Base-by-base conservation (phyloP, 768 basidiomycete genomes). In the Tubosaeta brunneosetosa region DNA sequence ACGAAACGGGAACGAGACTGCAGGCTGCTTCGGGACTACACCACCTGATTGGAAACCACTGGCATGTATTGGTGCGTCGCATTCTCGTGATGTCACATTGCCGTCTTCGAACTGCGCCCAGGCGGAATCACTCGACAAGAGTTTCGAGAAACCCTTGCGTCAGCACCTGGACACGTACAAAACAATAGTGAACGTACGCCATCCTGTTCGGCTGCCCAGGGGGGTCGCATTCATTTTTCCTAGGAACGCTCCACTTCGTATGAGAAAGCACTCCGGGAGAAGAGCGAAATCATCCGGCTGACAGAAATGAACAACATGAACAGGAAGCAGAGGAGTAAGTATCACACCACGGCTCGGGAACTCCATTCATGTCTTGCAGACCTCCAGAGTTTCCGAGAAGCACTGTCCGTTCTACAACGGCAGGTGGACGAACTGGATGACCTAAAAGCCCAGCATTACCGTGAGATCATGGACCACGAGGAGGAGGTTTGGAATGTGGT, bases 401-500 rank as follows among this genome's bases (percentile, higher is more conserved):
- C 93, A 17, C 72, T 97, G 33, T 68, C 80, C 26, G 77, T 91
- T 13, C 73, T 95, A 38, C 94, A 95, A 60, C 77, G 83, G 37
- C 92, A 95, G 68, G 92, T 97, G 0, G 91, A 95, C 60, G 93
- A 93, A 53, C 75, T 97, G 3, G 94, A 97, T 69, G 82, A 82
- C 49, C 73, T 97, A 51, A 95, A 94, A 64, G 80, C 75, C 8
- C 76, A 80, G 7, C 92, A 97, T 71, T 94, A 97, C 62, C 81
- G 86, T 57, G 86, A 92, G 61, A 92, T 95, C 49, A 72, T 93
- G 46, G 89, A 91, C 53, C 93, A 94, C 60, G 94, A 97, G 71
- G 91, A 94, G 60, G 86, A 95, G 68, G 87, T 92, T n/a, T 97
- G 94, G 94, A 84, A 94, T 61, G 81, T 83, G 13, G 91, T 95